These are phyloP conservation scores for Metschnikowia corniflorae DNA, from an alignment of 805 yeast genomes.

Conservation along the genomic window DNA sequence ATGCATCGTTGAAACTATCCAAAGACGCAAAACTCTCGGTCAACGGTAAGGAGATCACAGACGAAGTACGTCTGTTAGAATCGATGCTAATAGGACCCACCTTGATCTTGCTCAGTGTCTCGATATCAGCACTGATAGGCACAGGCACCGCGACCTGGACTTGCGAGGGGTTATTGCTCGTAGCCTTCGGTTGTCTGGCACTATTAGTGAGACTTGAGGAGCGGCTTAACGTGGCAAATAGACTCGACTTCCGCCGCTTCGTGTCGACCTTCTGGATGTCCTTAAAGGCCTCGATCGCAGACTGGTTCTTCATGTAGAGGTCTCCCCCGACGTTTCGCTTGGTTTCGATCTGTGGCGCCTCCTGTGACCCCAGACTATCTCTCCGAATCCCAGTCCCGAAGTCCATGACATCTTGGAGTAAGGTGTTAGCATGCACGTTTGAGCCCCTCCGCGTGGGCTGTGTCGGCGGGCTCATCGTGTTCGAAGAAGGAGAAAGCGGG, in stretches of 20 bases:
- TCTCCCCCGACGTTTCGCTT: constrained; percentile 46
- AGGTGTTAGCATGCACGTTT: constrained; percentile 1
- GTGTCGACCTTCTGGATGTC: constrained; percentile 42
- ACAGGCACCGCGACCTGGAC: not conserved
- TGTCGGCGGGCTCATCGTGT: not conserved
- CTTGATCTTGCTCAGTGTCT: constrained; percentile 20
- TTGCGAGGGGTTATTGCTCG: constrained; percentile 3
- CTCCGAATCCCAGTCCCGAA: constrained; percentile 20
- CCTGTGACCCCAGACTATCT: constrained; percentile 24
- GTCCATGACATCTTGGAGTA: constrained; percentile 34
- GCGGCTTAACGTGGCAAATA: constrained; percentile 12
- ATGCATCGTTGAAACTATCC: constrained; percentile 64
- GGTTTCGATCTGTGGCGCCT: constrained; percentile 44
- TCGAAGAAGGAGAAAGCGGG: not conserved
- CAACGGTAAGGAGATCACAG: constrained; percentile 64
- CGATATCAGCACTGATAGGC: constrained; percentile 1
- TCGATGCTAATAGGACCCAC: constrained; percentile 35
- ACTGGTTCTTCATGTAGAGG: constrained; percentile 39
- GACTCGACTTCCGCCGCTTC: constrained; percentile 29
- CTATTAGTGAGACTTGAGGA: constrained; percentile 7
- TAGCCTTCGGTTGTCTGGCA: constrained; percentile 4
- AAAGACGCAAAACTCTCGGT: constrained; percentile 76
- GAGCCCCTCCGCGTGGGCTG: constrained; percentile 2
- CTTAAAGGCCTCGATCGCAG: constrained; percentile 41
- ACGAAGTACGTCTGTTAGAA: constrained; percentile 46